Evolutionary conservation across 1,284 basidiomycete species (phyloP), one percentile per base, ranked within the genome.

Genomic region (Mycosarcoma maydis): DNA sequence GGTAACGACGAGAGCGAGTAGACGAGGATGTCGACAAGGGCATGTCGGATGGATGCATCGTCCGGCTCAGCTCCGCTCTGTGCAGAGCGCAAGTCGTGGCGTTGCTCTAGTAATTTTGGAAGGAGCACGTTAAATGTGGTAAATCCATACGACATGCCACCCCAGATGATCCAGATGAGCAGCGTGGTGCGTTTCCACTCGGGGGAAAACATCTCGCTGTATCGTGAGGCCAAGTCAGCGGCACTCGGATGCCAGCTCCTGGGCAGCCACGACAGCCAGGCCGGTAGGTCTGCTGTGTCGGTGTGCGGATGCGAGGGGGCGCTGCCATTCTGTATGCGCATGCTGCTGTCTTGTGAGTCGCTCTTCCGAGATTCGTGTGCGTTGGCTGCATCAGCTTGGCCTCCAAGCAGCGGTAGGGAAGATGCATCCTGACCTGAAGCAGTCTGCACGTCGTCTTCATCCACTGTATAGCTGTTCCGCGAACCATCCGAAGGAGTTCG

Each of bases 121-220:
- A 97, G 86, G 82, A 90, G 98, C 13, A 96, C 93, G 78, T 98
- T 98, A 84, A 98, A 98, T 89, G 95, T 95, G 7, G 92, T 97
- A 78, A 89, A 94, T 2, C 89, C 92, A 90, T 77, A 46, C 46
- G 62, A 65, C 61, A 57, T 68, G 23, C 73, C 61, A 9, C 73
- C 73, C 79, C 79, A 81, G 36, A 80, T 75, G 39, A 64, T 50
- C 78, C 78, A 81, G 36, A 76, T 59, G 32, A 96, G 84, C 45
- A 92, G 43, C 20, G 94, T 94, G 45, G 90, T 94, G 65, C 86
- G 84, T 43, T 88, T 82, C 92, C 94, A 96, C 77, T 92, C 87
- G 0, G 90, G 89, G 14, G 87, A 84, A 30, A 97, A 86, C 22
- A 97, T 88, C 84, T 90, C 87, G 64, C 83, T 84, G 34, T 96